Evolutionary conservation across 2,329 filamentous ascomycete species (phyloP), one percentile per base, ranked within the genome.

Genomic region (Tetracladium maxilliforme): DNA sequence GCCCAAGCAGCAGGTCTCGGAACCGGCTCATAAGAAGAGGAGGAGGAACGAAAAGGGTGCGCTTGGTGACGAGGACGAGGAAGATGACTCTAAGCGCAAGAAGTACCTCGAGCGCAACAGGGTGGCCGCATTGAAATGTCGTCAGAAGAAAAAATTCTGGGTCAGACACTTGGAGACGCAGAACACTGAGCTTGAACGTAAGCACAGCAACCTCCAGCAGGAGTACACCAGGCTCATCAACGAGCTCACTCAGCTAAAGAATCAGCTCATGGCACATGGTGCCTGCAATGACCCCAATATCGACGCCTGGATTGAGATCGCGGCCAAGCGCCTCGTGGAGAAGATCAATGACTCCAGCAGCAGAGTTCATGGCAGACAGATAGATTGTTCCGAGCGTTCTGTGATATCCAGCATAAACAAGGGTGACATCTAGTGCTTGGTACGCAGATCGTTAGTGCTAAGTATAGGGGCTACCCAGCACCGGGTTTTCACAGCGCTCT

Each of bases 91-190:
- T 5, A 69, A 64, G 37, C 56, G 67, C 15, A 58, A 54, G 32
- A 62, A 61, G 32, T 73, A 71, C 36, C 58, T 81, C 0, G 71
- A 79, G 45, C 65, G 76, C 32, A 83, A 83, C 44, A 63, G 77
- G 7, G 52, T 77, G 4, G 77, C 77, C 0, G 77, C 77, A 2
- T 75, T 70, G 42, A 81, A 81, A 42, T 83, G 76, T 40, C 66
- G 77, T 5, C 66, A 76, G 41, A 80, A 79, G 49, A 65, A 65
- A 48, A 64, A 65, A 48, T 52, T 57, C 27, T 60, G 59, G 41
- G 57, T 54, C 31, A 51, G 56, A 22, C 39, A 49, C 16, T 48
- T 64, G 16, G 60, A 64, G 33, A 44, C n/a, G n/a, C n/a, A n/a
- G 6, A 58, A 56, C 28, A 34, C 43, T 7, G 48, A 41, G 1